Evolutionary conservation across 345 rosid genomes (phyloP).

Genomic region (Schrenkiella parvula): DNA sequence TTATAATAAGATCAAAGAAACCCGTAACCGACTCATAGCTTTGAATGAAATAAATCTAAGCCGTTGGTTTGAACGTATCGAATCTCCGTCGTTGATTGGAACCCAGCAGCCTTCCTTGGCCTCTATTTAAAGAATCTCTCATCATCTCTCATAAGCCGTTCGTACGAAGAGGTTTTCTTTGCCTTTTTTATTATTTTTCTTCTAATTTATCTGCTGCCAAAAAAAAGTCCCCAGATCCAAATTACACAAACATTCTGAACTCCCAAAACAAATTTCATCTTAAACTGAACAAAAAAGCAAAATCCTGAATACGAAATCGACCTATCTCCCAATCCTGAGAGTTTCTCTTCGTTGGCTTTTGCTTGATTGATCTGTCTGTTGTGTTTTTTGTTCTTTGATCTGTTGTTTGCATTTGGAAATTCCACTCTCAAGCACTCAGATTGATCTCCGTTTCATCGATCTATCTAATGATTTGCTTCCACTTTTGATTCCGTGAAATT

Average conservation of each 20-base stretch:
- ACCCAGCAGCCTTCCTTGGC: neutral
- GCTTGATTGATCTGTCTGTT: neutral
- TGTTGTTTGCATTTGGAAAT: slow-evolving; percentile 1
- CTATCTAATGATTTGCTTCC: slow-evolving; percentile 8
- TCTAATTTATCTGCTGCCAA: neutral
- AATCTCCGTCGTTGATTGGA: slow-evolving; percentile 12
- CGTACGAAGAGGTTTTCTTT: slow-evolving; percentile 2
- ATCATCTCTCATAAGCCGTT: slow-evolving; percentile 22
- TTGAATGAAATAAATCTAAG: neutral
- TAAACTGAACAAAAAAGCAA: slow-evolving; percentile 12
- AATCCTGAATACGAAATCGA: neutral
- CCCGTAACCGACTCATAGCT: slow-evolving; percentile 25
- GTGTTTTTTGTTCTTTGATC: neutral
- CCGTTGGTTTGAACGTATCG: slow-evolving; percentile 5
- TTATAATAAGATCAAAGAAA: slow-evolving; percentile 6
- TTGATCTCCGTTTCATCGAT: slow-evolving; percentile 14
- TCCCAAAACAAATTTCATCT: neutral
- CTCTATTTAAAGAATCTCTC: slow-evolving; percentile 28
- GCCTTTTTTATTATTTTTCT: neutral
- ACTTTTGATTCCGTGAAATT: slow-evolving; percentile 7
- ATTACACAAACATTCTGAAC: slow-evolving; percentile 5
- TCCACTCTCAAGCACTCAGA: slow-evolving; percentile 2
- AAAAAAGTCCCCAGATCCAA: slow-evolving; percentile 25
- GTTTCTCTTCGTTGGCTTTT: slow-evolving; percentile 8
- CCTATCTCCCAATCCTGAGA: neutral